A percentile compares a stretch with the other conserved stretches of the same genome.
These are phyloP conservation scores for Cutaneotrichosporon dermatis DNA, from an alignment of 1,284 basidiomycete species.

Conservation along the genomic window DNA sequence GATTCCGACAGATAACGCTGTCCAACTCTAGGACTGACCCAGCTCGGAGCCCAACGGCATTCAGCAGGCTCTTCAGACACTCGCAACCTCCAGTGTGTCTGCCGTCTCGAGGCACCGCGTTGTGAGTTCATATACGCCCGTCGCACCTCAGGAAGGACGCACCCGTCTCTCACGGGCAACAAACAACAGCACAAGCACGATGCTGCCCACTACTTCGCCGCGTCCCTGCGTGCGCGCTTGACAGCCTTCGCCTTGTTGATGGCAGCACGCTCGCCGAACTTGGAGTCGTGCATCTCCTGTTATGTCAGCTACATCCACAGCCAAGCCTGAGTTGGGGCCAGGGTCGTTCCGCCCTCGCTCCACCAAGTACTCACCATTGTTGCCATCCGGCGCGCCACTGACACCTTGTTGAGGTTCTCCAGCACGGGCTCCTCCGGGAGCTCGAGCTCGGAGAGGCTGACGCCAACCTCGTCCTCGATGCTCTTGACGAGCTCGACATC, in stretches of 20 bases:
- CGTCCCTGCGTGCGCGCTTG: slow-evolving; percentile 34
- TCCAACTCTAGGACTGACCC: no score
- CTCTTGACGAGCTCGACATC: slow-evolving; percentile 79
- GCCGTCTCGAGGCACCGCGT: no score
- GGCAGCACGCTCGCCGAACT: slow-evolving; percentile 79
- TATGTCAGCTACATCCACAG: neutral
- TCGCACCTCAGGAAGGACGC: no score
- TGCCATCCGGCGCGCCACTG: slow-evolving; percentile 86
- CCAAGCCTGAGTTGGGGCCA: no score
- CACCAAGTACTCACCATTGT: slow-evolving; percentile 66
- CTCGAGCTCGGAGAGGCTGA: slow-evolving; percentile 66
- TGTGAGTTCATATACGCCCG: no score
- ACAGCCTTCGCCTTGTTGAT: slow-evolving; percentile 48
- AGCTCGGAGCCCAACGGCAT: no score
- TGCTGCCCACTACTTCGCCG: neutral
- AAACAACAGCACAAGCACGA: no score
- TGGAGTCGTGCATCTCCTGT: slow-evolving; percentile 83
- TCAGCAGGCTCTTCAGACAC: no score
- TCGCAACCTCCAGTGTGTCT: no score
- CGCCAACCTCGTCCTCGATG: slow-evolving; percentile 68
- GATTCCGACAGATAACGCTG: no score
- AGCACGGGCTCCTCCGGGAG: slow-evolving; percentile 78
- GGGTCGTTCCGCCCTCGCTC: no score
- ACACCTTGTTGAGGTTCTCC: slow-evolving; percentile 79
- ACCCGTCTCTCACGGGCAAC: no score